A percentile compares a stretch with the other conserved stretches of the same genome.
Evolutionary conservation across 768 basidiomycete genomes (phyloP).

Genomic region (Psilocybe tampanensis): DNA sequence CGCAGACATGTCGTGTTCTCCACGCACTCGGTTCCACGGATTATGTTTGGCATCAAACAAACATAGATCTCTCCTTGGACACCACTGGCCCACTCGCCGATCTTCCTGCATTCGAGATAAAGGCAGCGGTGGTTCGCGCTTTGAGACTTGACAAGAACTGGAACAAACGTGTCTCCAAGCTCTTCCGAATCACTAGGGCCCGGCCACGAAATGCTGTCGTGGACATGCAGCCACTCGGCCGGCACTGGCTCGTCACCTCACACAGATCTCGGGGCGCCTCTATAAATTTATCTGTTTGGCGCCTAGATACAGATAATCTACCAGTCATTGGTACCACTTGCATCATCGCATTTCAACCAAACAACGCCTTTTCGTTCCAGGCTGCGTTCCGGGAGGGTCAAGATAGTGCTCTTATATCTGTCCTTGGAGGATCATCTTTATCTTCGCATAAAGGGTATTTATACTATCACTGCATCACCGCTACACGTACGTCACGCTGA

Average conservation of each 20-base stretch:
- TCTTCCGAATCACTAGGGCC: conserved; percentile 40
- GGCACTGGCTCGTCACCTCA: conserved; percentile 50
- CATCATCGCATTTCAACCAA: conserved; percentile 28
- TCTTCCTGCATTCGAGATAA: conserved; percentile 43
- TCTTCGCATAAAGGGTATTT: conserved; percentile 15
- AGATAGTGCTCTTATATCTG: conserved; percentile 22
- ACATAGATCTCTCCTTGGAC: conserved; percentile 50
- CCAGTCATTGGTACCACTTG: conserved; percentile 18
- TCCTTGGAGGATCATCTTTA: conserved; percentile 16
- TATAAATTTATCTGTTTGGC: conserved; percentile 48
- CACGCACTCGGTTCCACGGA: conserved; percentile 53
- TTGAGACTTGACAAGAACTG: conserved; percentile 55
- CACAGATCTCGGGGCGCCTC: conserved; percentile 26
- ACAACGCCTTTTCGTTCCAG: conserved; percentile 33
- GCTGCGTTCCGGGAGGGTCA: conserved; percentile 30
- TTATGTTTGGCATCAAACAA: conserved; percentile 58
- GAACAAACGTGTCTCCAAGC: conserved; percentile 36
- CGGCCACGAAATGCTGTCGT: conserved; percentile 40
- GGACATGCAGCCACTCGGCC: conserved; percentile 50
- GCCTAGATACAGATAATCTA: conserved; percentile 19
- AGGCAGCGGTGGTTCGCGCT: conserved; percentile 41
- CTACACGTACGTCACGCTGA: background rate
- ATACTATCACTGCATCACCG: background rate
- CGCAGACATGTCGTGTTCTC: conserved; percentile 52
- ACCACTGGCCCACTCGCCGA: conserved; percentile 29